A percentile compares a stretch with the other conserved stretches of the same genome.
phyloP scores from a whole-genome alignment of 331 rosid species.

The Quercus phellos region DNA sequence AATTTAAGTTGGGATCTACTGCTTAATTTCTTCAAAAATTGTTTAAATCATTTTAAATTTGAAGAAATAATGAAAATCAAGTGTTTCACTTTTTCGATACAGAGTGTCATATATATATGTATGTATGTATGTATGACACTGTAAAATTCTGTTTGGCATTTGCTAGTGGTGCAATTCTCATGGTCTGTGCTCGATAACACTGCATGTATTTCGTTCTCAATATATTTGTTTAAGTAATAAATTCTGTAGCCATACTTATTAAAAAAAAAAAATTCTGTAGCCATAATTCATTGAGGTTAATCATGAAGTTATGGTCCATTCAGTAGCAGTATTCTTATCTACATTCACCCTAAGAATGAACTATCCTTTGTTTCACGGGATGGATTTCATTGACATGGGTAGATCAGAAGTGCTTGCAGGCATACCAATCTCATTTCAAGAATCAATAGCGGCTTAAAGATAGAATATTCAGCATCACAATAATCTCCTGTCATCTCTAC shows the following conservation, averaged over 20 bases:
- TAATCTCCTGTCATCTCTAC: not conserved
- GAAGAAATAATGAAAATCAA: not conserved
- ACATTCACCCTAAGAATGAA: not conserved
- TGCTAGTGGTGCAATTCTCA: too few species aligned
- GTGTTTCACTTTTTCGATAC: not conserved
- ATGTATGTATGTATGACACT: too few species aligned
- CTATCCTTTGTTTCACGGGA: not conserved
- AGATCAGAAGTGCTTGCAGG: not conserved
- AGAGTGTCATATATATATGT: not conserved
- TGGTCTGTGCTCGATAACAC: not conserved
- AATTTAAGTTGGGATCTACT: not conserved
- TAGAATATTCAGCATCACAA: not conserved
- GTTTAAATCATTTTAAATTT: not conserved
- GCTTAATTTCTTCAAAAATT: slow-evolving; percentile 3
- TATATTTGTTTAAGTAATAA: not conserved
- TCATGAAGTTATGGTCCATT: not conserved
- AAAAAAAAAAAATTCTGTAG: not conserved
- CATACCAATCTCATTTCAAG: not conserved
- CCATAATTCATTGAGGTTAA: not conserved
- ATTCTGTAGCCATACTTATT: not conserved
- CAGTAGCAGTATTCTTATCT: not conserved
- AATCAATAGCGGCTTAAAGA: not conserved
- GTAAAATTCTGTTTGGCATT: not conserved
- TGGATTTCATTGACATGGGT: not conserved
- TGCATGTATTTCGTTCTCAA: not conserved